phyloP scores from a whole-genome alignment of 1,139 yeast genomes.

The Pichia sp. region DNA sequence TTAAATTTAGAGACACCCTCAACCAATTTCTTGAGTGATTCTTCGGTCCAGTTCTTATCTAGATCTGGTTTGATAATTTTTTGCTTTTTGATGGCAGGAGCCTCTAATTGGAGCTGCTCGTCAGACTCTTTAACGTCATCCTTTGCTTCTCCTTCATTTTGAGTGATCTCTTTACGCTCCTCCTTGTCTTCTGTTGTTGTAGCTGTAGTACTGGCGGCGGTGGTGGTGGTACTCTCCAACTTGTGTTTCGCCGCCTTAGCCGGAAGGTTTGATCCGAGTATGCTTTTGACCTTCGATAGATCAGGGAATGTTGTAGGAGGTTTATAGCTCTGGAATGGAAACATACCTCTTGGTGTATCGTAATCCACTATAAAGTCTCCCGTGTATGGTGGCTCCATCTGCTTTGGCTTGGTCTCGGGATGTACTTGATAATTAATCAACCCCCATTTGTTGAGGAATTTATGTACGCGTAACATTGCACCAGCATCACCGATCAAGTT shows the following conservation, averaged over 20 bases:
- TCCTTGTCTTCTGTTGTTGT: background rate
- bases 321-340: constrained; percentile 82
- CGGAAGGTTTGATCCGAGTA: constrained; percentile 27
- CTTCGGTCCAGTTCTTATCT: constrained; percentile 57
- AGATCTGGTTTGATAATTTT: constrained; percentile 32
- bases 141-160: constrained; percentile 6
- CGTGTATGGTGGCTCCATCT: constrained; percentile 65
- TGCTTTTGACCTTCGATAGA: constrained; percentile 46
- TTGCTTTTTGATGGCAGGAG: constrained; percentile 33
- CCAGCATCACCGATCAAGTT: constrained; percentile 96
- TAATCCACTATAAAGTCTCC: constrained; percentile 62
- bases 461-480: constrained; percentile 81
- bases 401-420: constrained; percentile 60
- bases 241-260: background rate
- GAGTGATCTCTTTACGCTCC: background rate
- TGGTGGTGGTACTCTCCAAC: background rate
- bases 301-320: constrained; percentile 51
- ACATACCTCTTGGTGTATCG: constrained; percentile 92
- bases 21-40: constrained; percentile 51
- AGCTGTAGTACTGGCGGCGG: background rate
- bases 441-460: constrained; percentile 94
- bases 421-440: constrained; percentile 87
- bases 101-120: constrained; percentile 1
- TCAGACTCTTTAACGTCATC: background rate
- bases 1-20: constrained; percentile 54